Conservation (phyloP, 768 basidiomycete genomes). For the Termitomyces sp. region DNA sequence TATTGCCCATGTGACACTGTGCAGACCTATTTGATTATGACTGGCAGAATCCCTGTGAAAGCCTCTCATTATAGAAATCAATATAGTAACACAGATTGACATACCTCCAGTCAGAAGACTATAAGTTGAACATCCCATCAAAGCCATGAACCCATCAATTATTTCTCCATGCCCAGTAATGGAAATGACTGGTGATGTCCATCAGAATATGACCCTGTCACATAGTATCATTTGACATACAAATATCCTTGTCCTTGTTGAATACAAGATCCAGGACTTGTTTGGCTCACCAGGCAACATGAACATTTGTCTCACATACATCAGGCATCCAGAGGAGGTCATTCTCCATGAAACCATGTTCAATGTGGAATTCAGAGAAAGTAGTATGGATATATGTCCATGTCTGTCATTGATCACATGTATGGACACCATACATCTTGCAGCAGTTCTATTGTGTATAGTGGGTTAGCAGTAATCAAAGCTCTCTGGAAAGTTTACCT, state of each 20-base stretch:
- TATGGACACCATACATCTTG: constrained; percentile 66
- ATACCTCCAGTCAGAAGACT: constrained; percentile 62
- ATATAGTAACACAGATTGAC: constrained; percentile 13
- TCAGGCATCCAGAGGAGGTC: constrained; percentile 60
- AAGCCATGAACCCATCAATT: constrained; percentile 52
- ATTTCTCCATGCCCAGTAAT: constrained; percentile 66
- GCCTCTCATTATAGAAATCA: neutral
- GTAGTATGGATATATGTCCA: constrained; percentile 42
- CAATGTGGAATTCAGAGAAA: constrained; percentile 55
- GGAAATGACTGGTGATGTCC: constrained; percentile 47
- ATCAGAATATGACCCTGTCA: constrained; percentile 19
- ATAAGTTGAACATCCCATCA: constrained; percentile 43
- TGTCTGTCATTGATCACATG: constrained; percentile 62
- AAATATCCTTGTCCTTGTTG: constrained; percentile 32
- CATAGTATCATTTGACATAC: neutral
- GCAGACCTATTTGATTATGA: neutral
- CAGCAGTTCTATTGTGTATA: constrained; percentile 49
- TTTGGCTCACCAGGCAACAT: constrained; percentile 46
- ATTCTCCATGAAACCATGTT: constrained; percentile 56
- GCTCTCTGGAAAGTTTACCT: neutral
- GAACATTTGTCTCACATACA: constrained; percentile 45
- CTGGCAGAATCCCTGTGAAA: neutral
- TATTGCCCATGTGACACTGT: neutral
- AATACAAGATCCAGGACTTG: constrained; percentile 57
- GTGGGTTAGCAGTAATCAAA: neutral